phyloP scores from a whole-genome alignment of 805 yeast species.

The Saturnispora saitoi region DNA sequence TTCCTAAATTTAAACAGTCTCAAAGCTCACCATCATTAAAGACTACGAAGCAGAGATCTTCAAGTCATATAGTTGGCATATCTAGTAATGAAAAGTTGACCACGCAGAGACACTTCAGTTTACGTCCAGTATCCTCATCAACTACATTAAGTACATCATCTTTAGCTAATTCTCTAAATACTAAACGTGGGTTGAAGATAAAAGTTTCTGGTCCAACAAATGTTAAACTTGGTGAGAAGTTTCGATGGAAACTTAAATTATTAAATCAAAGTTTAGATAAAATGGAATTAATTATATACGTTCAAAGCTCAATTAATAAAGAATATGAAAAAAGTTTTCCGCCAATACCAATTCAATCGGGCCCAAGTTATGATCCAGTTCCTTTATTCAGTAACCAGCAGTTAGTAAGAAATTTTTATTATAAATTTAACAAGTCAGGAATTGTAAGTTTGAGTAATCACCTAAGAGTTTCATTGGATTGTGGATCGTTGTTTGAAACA shows the following conservation, averaged over 20 bases:
- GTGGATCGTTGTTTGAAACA: slow-evolving; percentile 56
- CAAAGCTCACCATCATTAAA: slow-evolving; percentile 6
- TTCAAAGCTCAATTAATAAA: slow-evolving; percentile 30
- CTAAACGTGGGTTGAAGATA: slow-evolving; percentile 33
- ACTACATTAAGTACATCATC: slow-evolving; percentile 13
- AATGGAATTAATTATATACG: slow-evolving; percentile 44
- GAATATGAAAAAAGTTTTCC: slow-evolving; percentile 31
- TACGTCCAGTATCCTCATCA: slow-evolving; percentile 17
- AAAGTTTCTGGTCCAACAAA: slow-evolving; percentile 56
- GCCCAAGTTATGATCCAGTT: slow-evolving; percentile 19
- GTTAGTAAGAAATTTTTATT: slow-evolving; percentile 23
- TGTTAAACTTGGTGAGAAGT: slow-evolving; percentile 50
- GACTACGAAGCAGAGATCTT: slow-evolving; percentile 2
- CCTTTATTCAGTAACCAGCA: slow-evolving; percentile 25
- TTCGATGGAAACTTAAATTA: slow-evolving; percentile 57
- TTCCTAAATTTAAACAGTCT: slow-evolving; percentile 1
- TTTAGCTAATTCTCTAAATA: background rate
- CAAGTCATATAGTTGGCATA: background rate
- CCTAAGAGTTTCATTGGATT: slow-evolving; percentile 49
- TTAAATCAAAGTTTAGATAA: slow-evolving; percentile 47
- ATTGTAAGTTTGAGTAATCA: slow-evolving; percentile 59
- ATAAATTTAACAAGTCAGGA: slow-evolving; percentile 42
- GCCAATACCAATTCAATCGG: slow-evolving; percentile 26
- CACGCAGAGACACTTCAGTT: slow-evolving; percentile 9
- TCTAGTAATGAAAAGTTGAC: background rate